Percentiles rank a stretch among this genome's conserved stretches.
phyloP scores from a whole-genome alignment of 2,329 filamentous ascomycete species.

The Aspergillus phoenicis region DNA sequence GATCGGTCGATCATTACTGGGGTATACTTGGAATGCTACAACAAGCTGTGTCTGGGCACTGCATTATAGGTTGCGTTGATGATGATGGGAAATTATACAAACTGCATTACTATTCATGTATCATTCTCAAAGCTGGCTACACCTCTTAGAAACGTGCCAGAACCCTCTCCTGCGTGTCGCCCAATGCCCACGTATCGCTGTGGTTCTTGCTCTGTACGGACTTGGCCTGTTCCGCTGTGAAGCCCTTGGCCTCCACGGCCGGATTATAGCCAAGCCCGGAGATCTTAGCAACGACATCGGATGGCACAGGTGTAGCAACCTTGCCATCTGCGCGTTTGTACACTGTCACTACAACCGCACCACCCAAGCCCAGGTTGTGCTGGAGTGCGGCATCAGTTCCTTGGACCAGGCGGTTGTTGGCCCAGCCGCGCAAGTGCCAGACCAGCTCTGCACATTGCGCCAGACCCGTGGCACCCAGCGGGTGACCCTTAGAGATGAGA shows the following conservation, averaged over 20 bases:
- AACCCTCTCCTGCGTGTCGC: slow-evolving; percentile 75
- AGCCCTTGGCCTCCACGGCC: slow-evolving; percentile 83
- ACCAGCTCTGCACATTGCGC: slow-evolving; percentile 94
- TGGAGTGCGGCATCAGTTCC: slow-evolving; percentile 75
- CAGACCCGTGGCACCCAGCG: slow-evolving; percentile 89
- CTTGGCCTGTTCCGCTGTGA: slow-evolving; percentile 75
- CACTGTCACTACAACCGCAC: slow-evolving; percentile 86
- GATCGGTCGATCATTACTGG: no score
- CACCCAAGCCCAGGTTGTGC: slow-evolving; percentile 90
- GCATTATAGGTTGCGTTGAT: no score
- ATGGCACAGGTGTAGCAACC: slow-evolving; percentile 61
- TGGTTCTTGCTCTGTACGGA: slow-evolving; percentile 70
- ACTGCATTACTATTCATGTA: background rate
- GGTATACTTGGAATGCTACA: no score
- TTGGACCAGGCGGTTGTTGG: slow-evolving; percentile 77
- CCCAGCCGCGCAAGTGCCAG: slow-evolving; percentile 95
- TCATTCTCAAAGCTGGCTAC: background rate
- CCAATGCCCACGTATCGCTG: slow-evolving; percentile 73
- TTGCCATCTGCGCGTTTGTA: slow-evolving; percentile 82
- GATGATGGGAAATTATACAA: no score
- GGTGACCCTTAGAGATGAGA: slow-evolving; percentile 94
- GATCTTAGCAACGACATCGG: slow-evolving; percentile 64
- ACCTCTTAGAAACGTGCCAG: slow-evolving; percentile 62
- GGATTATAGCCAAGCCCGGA: slow-evolving; percentile 87
- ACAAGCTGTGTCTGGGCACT: no score